These are phyloP conservation scores for Lichtheimia ornata DNA, from an alignment of 371 early-diverging fungal genomes.

Conservation along the genomic window DNA sequence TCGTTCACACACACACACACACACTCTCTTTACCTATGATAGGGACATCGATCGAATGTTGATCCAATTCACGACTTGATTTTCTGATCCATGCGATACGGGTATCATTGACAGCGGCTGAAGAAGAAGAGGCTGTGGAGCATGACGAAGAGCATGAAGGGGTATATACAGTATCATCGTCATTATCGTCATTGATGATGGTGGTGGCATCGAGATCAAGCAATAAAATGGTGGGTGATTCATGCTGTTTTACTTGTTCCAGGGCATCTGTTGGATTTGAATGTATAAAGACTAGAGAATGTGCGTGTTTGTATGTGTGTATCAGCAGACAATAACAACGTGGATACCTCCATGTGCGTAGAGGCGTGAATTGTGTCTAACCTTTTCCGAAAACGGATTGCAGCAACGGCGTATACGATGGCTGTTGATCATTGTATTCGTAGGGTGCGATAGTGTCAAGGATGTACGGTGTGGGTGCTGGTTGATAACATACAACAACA, in stretches of 20 bases:
- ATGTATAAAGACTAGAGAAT: conserved; percentile 51
- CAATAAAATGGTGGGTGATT: conserved; percentile 6
- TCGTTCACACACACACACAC: too few species aligned
- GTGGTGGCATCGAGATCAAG: conserved; percentile 18
- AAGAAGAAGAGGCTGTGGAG: conserved; percentile 11
- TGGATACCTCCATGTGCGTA: background rate
- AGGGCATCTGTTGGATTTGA: conserved; percentile 28
- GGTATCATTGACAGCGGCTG: conserved; percentile 2
- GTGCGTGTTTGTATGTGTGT: background rate
- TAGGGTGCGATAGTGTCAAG: conserved; percentile 7
- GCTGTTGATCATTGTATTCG: conserved; percentile 2
- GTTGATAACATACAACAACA: conserved; percentile 20
- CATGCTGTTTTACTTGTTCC: conserved; percentile 20
- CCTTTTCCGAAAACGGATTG: conserved; percentile 25
- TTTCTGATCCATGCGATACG: conserved; percentile 10
- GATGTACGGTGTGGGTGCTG: conserved; percentile 18
- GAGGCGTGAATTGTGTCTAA: background rate
- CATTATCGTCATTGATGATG: background rate
- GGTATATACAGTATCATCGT: conserved; percentile 14
- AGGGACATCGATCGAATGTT: conserved; percentile 3
- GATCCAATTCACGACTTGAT: background rate
- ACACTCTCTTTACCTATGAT: conserved; percentile 2
- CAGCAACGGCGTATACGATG: conserved; percentile 15
- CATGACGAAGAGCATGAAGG: conserved; percentile 11
- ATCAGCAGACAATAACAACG: background rate